Percentiles rank a stretch among this genome's conserved stretches.
Evolutionary conservation across 208 protist species (phyloP).

Genomic region (Trypanosomatidae sp.): DNA sequence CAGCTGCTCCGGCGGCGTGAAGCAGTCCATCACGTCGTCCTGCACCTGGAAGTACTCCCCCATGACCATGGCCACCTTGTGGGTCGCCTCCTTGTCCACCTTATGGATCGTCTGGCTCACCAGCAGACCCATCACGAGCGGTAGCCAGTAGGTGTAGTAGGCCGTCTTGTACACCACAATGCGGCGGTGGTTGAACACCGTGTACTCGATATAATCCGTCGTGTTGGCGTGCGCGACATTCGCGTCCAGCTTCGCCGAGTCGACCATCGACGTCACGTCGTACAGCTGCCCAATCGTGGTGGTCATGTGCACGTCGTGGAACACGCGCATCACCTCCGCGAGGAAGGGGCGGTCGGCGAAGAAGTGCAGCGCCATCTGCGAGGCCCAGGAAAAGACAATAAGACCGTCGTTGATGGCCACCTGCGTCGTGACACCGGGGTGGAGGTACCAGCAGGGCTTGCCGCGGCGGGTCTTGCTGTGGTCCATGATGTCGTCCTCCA

Average conservation of each 20-base stretch:
- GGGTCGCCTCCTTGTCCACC: slow-evolving; percentile 55
- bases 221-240: slow-evolving; percentile 59
- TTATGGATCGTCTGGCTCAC: slow-evolving; percentile 64
- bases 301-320: slow-evolving; percentile 91
- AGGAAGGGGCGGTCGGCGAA: slow-evolving; percentile 88
- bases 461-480: slow-evolving; percentile 92
- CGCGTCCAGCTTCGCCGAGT: slow-evolving; percentile 89
- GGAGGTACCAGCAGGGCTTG: slow-evolving; percentile 95
- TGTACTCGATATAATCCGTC: slow-evolving; percentile 88
- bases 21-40: slow-evolving; percentile 98
- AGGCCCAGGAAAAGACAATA: slow-evolving; percentile 92
- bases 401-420: slow-evolving; percentile 97
- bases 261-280: slow-evolving; percentile 93
- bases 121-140: slow-evolving; percentile 93
- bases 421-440: slow-evolving; percentile 88
- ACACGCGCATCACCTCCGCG: slow-evolving; percentile 88
- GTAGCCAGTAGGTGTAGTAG: slow-evolving; percentile 98
- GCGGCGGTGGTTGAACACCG: slow-evolving; percentile 81
- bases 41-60: slow-evolving; percentile 98
- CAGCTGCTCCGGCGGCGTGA: slow-evolving; percentile 93
- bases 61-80: slow-evolving; percentile 93
- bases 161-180: slow-evolving; percentile 98
- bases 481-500: slow-evolving; percentile 99
- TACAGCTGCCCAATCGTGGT: slow-evolving; percentile 97
- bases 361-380: slow-evolving; percentile 92